These are phyloP conservation scores for Brassica cretica DNA, from an alignment of 345 rosid genomes.

Conservation along the genomic window DNA sequence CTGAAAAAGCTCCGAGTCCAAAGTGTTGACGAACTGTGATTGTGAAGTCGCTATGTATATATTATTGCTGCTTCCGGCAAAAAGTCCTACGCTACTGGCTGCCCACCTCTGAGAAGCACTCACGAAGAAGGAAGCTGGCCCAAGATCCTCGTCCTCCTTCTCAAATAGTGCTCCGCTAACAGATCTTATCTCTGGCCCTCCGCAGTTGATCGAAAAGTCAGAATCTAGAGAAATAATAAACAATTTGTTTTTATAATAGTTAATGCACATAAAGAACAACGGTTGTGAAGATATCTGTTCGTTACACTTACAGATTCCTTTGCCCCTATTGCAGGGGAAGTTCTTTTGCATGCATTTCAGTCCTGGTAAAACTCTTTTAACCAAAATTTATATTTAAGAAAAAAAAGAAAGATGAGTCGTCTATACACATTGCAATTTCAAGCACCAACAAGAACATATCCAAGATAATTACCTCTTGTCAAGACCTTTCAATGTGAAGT, in stretches of 20 bases:
- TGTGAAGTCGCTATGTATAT: slow-evolving; percentile 12
- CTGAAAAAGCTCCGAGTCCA: slow-evolving; percentile 45
- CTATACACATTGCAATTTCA: background rate
- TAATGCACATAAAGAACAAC: background rate
- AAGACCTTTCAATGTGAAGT: slow-evolving; percentile 50
- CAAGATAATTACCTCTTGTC: slow-evolving; percentile 47
- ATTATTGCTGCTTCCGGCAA: slow-evolving; percentile 40
- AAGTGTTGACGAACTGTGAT: slow-evolving; percentile 42
- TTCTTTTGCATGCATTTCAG: slow-evolving; percentile 62
- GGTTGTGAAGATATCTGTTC: background rate
- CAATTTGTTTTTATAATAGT: background rate
- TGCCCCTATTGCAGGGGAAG: slow-evolving; percentile 62
- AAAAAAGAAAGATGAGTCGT: background rate
- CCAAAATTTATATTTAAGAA: background rate
- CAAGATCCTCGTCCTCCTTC: slow-evolving; percentile 53
- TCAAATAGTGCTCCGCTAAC: slow-evolving; percentile 45
- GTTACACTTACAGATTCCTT: slow-evolving; percentile 58
- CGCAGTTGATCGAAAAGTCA: slow-evolving; percentile 44
- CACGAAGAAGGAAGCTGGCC: slow-evolving; percentile 59
- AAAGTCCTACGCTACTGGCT: slow-evolving; percentile 52
- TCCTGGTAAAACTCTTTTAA: slow-evolving; percentile 45
- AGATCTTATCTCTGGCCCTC: slow-evolving; percentile 58
- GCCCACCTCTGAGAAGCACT: slow-evolving; percentile 50
- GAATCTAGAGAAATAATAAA: slow-evolving; percentile 15
- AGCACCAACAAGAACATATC: background rate